phyloP scores from a whole-genome alignment of 2,329 filamentous ascomycete species.

The Colletotrichum ledebouriae region DNA sequence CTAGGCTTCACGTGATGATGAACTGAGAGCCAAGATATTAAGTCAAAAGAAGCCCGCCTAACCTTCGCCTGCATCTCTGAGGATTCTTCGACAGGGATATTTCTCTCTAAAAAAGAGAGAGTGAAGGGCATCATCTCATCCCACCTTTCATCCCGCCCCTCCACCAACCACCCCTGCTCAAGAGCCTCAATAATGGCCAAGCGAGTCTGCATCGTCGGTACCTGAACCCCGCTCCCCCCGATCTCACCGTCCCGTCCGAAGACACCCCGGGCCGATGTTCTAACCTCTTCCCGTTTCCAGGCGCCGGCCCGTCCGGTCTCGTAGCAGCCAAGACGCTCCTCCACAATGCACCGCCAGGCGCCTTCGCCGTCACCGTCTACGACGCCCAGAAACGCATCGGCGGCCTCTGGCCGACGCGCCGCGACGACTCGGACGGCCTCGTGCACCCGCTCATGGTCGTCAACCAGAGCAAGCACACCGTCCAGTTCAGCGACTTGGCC shows the following conservation, averaged over 20 bases:
- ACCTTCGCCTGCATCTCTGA: neutral
- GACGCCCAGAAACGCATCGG: conserved; percentile 76
- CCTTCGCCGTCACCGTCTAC: conserved; percentile 78
- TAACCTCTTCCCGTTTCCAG: conserved; percentile 53
- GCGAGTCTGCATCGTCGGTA: conserved; percentile 58
- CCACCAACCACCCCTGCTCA: conserved; percentile 1
- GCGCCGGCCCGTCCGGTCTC: conserved; percentile 77
- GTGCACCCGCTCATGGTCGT: conserved; percentile 77
- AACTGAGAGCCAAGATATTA: neutral
- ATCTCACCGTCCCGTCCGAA: neutral
- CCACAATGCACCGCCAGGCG: conserved; percentile 64
- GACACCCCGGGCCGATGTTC: no score
- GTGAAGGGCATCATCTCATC: conserved; percentile 32
- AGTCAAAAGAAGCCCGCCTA: neutral
- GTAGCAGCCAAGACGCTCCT: conserved; percentile 81
- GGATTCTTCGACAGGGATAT: conserved; percentile 20
- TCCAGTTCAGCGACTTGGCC: conserved; percentile 78
- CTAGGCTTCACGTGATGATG: neutral
- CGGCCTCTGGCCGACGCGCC: conserved; percentile 79
- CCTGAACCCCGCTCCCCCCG: conserved; percentile 27
- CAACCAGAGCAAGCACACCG: conserved; percentile 83
- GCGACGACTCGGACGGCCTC: conserved; percentile 62
- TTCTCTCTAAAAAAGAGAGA: neutral
- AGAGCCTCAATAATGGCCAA: conserved; percentile 51
- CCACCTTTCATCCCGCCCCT: conserved; percentile 25